These are phyloP conservation scores for Closterium sp. DNA, from an alignment of 139 green algal species.

Conservation along the genomic window DNA sequence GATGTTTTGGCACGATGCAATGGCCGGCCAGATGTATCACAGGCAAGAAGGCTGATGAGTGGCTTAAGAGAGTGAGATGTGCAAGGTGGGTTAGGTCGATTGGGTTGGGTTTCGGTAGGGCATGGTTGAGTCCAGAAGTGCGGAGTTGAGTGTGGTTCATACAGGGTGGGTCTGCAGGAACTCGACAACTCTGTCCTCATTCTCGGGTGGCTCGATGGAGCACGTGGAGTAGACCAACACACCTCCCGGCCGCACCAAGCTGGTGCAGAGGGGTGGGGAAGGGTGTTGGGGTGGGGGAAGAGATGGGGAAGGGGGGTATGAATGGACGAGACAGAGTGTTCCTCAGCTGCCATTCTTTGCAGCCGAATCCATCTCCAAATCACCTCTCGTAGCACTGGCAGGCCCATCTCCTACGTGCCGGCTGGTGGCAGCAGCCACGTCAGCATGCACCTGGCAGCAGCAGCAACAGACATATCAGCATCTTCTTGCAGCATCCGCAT, in stretches of 20 bases:
- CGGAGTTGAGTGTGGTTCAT: neutral
- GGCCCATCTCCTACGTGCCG: neutral
- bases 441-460: neutral
- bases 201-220: slow-evolving; percentile 68
- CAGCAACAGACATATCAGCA: neutral
- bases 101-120: too few species aligned
- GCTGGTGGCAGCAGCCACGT: neutral
- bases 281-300: neutral
- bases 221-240: slow-evolving; percentile 90
- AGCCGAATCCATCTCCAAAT: too few species aligned
- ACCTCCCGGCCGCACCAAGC: slow-evolving; percentile 73
- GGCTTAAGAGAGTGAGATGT: too few species aligned
- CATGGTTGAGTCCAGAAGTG: too few species aligned
- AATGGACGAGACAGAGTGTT: too few species aligned
- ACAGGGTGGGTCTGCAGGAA: slow-evolving; percentile 57
- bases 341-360: too few species aligned
- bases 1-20: too few species aligned
- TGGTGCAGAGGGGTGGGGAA: neutral
- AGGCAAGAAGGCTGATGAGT: too few species aligned
- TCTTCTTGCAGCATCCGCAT: neutral
- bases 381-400: neutral
- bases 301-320: too few species aligned
- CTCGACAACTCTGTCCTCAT: slow-evolving; percentile 51
- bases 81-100: too few species aligned
- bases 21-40: too few species aligned